phyloP scores from a whole-genome alignment of 768 basidiomycete genomes.

The Fomitopsis pulvina region DNA sequence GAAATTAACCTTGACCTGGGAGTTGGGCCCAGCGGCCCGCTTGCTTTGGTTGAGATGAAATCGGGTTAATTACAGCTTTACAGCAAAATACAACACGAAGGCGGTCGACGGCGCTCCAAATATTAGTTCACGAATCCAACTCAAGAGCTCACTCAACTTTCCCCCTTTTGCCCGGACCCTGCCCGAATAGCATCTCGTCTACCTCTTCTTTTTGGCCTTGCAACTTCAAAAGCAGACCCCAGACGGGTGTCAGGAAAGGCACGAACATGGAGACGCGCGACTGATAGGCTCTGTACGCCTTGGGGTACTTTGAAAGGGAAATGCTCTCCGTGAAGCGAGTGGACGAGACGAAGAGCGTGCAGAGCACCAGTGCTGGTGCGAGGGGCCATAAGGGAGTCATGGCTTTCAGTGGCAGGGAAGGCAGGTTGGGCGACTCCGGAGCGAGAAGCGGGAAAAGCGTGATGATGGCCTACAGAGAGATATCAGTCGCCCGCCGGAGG shows the following conservation, averaged over 20 bases:
- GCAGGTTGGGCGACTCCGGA: conserved; percentile 23
- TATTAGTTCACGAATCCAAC: neutral
- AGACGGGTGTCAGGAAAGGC: conserved; percentile 40
- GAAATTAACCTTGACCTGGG: no score
- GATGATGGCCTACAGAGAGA: conserved; percentile 50
- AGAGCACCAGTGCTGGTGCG: conserved; percentile 54
- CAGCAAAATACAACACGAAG: neutral
- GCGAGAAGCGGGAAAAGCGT: conserved; percentile 60
- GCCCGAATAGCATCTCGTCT: conserved; percentile 40
- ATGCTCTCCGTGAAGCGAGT: conserved; percentile 81
- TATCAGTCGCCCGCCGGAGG: neutral
- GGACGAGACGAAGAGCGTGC: conserved; percentile 68
- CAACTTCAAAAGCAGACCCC: conserved; percentile 32
- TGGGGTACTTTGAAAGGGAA: conserved; percentile 65
- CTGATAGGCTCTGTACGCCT: conserved; percentile 65
- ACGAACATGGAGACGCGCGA: conserved; percentile 77
- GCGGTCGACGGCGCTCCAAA: neutral
- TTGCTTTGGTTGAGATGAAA: no score
- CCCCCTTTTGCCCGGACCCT: conserved; percentile 11
- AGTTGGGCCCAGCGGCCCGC: no score
- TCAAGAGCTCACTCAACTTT: conserved; percentile 18
- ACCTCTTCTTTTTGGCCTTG: conserved; percentile 31
- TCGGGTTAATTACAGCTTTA: neutral
- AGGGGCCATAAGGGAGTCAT: conserved; percentile 31
- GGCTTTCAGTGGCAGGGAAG: conserved; percentile 17